Percentiles rank a stretch among this genome's conserved stretches.
Evolutionary conservation across 2,329 filamentous ascomycete species (phyloP).

Genomic region (Helminthosporium solani): DNA sequence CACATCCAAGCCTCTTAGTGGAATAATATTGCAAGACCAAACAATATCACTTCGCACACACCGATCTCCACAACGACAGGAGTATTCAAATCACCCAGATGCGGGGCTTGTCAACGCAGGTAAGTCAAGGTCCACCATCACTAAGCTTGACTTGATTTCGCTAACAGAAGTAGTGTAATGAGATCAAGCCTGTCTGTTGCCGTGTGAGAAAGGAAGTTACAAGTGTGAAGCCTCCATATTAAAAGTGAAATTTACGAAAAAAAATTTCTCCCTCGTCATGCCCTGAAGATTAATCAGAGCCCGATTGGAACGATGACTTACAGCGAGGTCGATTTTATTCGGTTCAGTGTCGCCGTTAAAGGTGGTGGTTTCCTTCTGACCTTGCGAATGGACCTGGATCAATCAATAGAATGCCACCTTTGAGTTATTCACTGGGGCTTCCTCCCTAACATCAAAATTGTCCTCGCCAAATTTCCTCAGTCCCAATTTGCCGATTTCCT

Average conservation of each 20-base stretch:
- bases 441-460: constrained; percentile 5
- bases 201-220: constrained; percentile 8
- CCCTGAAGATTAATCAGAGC: neutral
- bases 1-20: no score
- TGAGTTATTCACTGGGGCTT: constrained; percentile 6
- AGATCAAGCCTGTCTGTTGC: constrained; percentile 12
- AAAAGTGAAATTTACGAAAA: constrained; percentile 11
- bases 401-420: neutral
- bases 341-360: neutral
- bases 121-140: constrained; percentile 9
- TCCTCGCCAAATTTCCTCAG: constrained; percentile 4
- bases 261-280: neutral
- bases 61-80: constrained; percentile 7
- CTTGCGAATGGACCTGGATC: constrained; percentile 1
- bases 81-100: constrained; percentile 11
- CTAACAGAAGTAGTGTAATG: constrained; percentile 10
- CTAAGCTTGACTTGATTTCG: neutral
- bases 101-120: constrained; percentile 9
- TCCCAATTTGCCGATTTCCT: neutral
- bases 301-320: neutral
- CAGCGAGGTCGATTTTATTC: constrained; percentile 2
- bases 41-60: no score
- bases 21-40: no score
- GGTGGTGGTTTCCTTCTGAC: constrained; percentile 8
- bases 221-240: constrained; percentile 9